Evolutionary conservation across 352 stramenopile genomes (phyloP).

Genomic region (Phytophthora melonis): DNA sequence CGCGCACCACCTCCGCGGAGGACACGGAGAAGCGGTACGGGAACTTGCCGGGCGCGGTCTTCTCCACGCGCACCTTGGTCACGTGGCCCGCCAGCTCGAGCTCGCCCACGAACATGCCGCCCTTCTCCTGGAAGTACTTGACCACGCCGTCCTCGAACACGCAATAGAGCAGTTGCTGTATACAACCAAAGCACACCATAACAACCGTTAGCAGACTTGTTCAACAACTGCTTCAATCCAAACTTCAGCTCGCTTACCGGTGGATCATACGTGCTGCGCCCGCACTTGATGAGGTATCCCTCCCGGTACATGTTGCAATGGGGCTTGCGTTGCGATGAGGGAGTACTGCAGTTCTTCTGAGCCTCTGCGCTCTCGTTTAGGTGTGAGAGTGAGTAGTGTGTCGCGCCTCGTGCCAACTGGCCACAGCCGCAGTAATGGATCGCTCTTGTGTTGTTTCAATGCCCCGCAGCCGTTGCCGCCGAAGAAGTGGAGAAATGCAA

Average conservation of each 20-base stretch:
- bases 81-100: conserved; percentile 75
- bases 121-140: conserved; percentile 80
- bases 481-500: conserved; percentile 2
- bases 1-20: conserved; percentile 68
- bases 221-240: background rate
- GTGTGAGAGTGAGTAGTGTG: conserved; percentile 4
- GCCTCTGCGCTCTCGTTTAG: background rate
- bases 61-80: conserved; percentile 84
- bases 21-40: conserved; percentile 82
- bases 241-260: conserved; percentile 39
- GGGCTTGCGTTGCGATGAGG: background rate
- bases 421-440: conserved; percentile 5
- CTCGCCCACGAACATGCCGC: conserved; percentile 66
- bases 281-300: conserved; percentile 80
- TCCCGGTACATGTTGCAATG: conserved; percentile 74
- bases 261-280: conserved; percentile 53
- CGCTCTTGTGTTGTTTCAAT: conserved; percentile 21
- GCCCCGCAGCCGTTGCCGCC: conserved; percentile 8
- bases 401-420: conserved; percentile 22
- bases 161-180: conserved; percentile 73
- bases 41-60: conserved; percentile 63
- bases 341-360: conserved; percentile 4
- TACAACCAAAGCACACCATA: background rate
- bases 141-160: conserved; percentile 83
- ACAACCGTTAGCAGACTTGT: background rate